Percentiles rank a stretch among this genome's conserved stretches.
phyloP scores from a whole-genome alignment of 345 rosid genomes.

The Linum trigynum region DNA sequence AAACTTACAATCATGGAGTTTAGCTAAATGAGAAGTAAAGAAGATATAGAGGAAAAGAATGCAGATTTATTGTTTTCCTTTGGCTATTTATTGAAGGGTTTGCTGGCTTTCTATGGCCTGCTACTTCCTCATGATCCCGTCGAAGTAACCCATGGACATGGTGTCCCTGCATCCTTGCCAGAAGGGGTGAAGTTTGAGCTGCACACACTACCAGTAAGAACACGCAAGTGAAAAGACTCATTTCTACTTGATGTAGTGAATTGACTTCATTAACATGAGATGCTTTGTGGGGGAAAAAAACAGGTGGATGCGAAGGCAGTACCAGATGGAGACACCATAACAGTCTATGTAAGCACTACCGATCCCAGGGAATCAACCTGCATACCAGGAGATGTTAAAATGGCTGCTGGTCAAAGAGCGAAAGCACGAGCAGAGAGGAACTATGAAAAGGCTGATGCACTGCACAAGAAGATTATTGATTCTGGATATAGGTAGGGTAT shows the following conservation, averaged over 20 bases:
- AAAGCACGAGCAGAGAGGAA: slow-evolving; percentile 51
- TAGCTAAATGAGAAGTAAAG: too few species aligned
- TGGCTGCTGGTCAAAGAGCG: slow-evolving; percentile 47
- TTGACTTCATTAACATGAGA: too few species aligned
- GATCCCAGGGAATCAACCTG: slow-evolving; percentile 49
- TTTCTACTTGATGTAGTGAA: too few species aligned
- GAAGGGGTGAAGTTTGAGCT: slow-evolving; percentile 49
- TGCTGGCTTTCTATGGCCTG: slow-evolving; percentile 76
- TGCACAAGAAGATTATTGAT: slow-evolving; percentile 46
- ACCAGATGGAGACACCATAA: slow-evolving; percentile 73
- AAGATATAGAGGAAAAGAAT: too few species aligned
- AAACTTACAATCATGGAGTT: too few species aligned
- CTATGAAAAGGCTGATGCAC: slow-evolving; percentile 48
- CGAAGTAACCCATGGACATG: slow-evolving; percentile 21
- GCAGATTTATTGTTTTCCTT: background rate
- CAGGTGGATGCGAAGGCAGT: slow-evolving; percentile 74
- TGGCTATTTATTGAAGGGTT: slow-evolving; percentile 31
- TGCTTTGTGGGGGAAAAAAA: background rate
- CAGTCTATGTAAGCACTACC: slow-evolving; percentile 51
- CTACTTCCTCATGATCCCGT: slow-evolving; percentile 39
- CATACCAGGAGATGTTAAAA: slow-evolving; percentile 50
- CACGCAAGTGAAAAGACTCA: background rate
- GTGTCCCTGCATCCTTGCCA: slow-evolving; percentile 36
- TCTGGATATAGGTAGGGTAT: slow-evolving; percentile 59
- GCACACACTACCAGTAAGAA: slow-evolving; percentile 59